phyloP scores from a whole-genome alignment of 78 protist species.

The Emiliania huxleyi region DNA sequence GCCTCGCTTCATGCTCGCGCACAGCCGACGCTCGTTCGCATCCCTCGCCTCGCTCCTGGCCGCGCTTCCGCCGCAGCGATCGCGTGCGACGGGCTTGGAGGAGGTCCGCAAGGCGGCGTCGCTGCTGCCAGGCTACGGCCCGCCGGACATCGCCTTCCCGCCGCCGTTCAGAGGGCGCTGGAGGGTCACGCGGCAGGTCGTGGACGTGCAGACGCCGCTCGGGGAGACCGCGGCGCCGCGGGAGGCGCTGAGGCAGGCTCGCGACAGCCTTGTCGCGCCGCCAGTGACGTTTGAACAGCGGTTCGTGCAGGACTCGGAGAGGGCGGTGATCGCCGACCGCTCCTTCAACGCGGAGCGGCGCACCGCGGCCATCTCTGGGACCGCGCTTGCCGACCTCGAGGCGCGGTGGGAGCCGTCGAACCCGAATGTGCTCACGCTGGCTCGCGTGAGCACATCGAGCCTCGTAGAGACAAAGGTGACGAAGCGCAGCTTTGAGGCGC shows the following conservation, averaged over 20 bases:
- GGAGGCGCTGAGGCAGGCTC: background rate
- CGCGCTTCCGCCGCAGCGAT: too few species aligned
- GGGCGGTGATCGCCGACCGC: background rate
- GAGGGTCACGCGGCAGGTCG: background rate
- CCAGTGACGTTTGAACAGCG: background rate
- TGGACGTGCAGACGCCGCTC: background rate
- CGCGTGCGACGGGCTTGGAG: too few species aligned
- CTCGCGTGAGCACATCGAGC: too few species aligned
- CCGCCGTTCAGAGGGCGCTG: background rate
- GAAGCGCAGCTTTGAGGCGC: background rate
- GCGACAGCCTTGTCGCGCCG: too few species aligned
- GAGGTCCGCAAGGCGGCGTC: background rate
- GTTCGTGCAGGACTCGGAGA: background rate
- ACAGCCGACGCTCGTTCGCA: too few species aligned
- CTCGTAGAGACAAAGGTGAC: conserved; percentile 10
- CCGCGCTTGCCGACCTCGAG: background rate
- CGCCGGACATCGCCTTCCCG: background rate
- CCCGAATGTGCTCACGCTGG: conserved; percentile 12
- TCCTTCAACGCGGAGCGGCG: conserved; percentile 24
- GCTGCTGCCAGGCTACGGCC: background rate
- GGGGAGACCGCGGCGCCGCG: background rate
- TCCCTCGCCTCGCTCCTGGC: too few species aligned
- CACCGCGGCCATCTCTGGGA: background rate
- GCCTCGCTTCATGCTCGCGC: too few species aligned
- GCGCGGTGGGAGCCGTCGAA: background rate